These are phyloP conservation scores for Cicer judaicum DNA, from an alignment of 306 rosid genomes.

Conservation along the genomic window DNA sequence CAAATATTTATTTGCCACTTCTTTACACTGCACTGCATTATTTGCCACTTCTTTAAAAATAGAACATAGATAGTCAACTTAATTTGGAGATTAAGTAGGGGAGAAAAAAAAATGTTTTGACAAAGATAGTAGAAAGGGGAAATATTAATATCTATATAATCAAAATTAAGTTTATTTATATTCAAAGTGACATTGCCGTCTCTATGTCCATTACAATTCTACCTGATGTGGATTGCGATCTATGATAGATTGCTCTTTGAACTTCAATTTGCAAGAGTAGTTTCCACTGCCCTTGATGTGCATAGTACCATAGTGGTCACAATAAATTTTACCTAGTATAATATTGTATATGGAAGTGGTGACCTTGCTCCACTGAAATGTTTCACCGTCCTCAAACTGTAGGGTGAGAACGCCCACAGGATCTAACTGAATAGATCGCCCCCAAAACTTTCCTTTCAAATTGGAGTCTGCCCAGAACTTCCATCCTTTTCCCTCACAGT, in stretches of 20 bases:
- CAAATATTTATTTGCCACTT: too few species aligned
- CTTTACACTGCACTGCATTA: not conserved
- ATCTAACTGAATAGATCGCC: slow-evolving; percentile 95
- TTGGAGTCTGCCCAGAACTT: slow-evolving; percentile 97
- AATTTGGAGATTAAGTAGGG: slow-evolving; percentile 5
- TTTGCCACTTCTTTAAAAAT: slow-evolving; percentile 12
- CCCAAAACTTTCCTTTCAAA: slow-evolving; percentile 98
- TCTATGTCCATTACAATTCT: slow-evolving; percentile 39
- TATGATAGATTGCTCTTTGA: slow-evolving; percentile 97
- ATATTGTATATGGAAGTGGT: slow-evolving; percentile 97
- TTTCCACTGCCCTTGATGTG: slow-evolving; percentile 92
- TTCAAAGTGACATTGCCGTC: slow-evolving; percentile 24
- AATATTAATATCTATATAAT: not conserved
- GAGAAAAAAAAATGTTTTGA: not conserved
- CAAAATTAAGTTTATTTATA: not conserved
- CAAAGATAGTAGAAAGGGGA: slow-evolving; percentile 8
- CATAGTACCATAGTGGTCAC: slow-evolving; percentile 98
- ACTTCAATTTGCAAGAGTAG: slow-evolving; percentile 96
- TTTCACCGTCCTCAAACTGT: slow-evolving; percentile 92
- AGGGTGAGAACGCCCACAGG: slow-evolving; percentile 93
- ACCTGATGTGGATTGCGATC: slow-evolving; percentile 99
- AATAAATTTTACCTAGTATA: slow-evolving; percentile 91
- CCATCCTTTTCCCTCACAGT: slow-evolving; percentile 95
- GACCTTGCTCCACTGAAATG: slow-evolving; percentile 98
- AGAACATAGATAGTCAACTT: not conserved